Base-by-base conservation (phyloP, 2,329 filamentous ascomycete species). In the Colletotrichum echinochloae region DNA sequence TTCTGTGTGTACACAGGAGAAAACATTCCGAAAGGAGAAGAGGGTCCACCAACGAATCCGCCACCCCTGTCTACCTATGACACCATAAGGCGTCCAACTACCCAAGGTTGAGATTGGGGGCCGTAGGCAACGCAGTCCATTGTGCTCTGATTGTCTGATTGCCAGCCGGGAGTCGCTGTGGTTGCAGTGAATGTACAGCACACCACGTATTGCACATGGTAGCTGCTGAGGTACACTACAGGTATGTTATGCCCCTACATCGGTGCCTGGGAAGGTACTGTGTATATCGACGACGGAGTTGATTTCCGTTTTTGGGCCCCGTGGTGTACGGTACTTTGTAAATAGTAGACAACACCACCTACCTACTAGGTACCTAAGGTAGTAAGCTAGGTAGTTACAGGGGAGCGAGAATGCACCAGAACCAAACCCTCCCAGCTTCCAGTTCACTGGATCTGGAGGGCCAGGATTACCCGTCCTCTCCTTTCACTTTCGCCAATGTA, bases 1-100 rank as follows among this genome's bases (percentile, higher is more conserved):
- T n/a, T n/a, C n/a, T n/a, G n/a, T n/a, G n/a, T n/a, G n/a, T n/a
- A n/a, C n/a, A n/a, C n/a, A n/a, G 37, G 51, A 67, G 63, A 46
- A 61, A 56, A 70, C 51, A 57, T 67, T 41, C 41, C 46, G 20
- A 28, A 70, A 49, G 28, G 63, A 61, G 55, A 61, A 61, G 61
- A 62, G 51, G 67, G 67, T 67, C 68, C 67, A 30, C 68, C 64
- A 59, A 63, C 44, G 41, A 46, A 37, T 67, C 59, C 54, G 46
- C 26, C 28, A 70, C 63, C 64, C 68, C 68, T 67, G 57, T n/a
- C n/a, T n/a, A 59, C 59, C 57, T 67, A 70, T 70, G 68, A 70
- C 68, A 67, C 51, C 44, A 70, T 67, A 62, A 51, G 30, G 33
- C 49, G 39, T 35, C n/a, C 37, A 33, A 39, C 46, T 37, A 39